phyloP scores from a whole-genome alignment of 2,329 filamentous ascomycete genomes.

The Venturia effusa region DNA sequence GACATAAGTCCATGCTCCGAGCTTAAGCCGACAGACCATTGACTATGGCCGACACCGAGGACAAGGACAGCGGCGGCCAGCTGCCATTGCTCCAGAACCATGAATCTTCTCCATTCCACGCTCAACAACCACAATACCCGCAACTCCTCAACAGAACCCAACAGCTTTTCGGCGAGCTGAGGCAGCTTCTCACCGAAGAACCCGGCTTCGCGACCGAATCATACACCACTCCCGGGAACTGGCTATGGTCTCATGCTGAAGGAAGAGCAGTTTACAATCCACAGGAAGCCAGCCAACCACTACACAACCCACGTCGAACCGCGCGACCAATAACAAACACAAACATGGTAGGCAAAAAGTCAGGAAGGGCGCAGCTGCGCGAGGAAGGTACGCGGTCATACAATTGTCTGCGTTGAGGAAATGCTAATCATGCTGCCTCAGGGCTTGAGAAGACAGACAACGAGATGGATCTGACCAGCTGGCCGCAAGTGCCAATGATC shows the following conservation, averaged over 20 bases:
- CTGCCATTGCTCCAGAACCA: background rate
- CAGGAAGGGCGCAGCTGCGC: slow-evolving; percentile 48
- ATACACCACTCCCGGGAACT: background rate
- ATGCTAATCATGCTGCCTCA: slow-evolving; percentile 33
- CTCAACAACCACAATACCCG: background rate
- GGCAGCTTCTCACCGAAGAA: background rate
- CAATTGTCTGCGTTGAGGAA: slow-evolving; percentile 10
- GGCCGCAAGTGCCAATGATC: slow-evolving; percentile 86
- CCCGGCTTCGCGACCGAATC: background rate
- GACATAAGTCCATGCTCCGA: background rate
- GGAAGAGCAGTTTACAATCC: background rate
- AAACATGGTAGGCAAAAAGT: slow-evolving; percentile 56
- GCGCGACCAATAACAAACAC: slow-evolving; percentile 21
- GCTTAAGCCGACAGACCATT: background rate
- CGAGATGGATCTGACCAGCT: slow-evolving; percentile 89
- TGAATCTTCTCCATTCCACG: background rate
- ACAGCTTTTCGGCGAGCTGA: slow-evolving; percentile 5
- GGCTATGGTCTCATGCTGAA: background rate
- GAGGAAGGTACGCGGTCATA: slow-evolving; percentile 40
- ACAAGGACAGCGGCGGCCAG: background rate
- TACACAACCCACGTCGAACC: background rate
- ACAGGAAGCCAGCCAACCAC: background rate
- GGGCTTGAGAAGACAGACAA: slow-evolving; percentile 95
- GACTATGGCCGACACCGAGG: background rate
- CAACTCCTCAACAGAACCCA: background rate